phyloP scores from a whole-genome alignment of 208 protist species.

The Leishmania amazonensis region DNA sequence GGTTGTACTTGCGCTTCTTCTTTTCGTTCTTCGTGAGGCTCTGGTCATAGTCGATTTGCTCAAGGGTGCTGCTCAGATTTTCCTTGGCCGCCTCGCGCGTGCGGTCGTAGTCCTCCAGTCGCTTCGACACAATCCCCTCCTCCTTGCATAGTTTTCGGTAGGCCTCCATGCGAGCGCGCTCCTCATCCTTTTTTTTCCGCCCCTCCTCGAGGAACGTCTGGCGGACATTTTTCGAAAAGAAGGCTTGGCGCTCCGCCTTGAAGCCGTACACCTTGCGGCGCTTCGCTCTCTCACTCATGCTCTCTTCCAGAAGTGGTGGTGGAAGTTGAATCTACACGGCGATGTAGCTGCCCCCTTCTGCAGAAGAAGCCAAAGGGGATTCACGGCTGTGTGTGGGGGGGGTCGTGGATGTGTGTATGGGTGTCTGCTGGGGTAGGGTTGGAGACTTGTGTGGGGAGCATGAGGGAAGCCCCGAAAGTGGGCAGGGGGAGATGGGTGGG shows the following conservation, averaged over 20 bases:
- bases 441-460: no score
- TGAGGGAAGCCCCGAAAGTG: no score
- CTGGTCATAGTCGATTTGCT: slow-evolving; percentile 83
- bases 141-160: slow-evolving; percentile 84
- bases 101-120: slow-evolving; percentile 83
- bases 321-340: neutral
- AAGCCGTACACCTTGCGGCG: slow-evolving; percentile 64
- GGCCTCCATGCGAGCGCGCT: slow-evolving; percentile 86
- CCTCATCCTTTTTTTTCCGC: slow-evolving; percentile 71
- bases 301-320: neutral
- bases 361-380: neutral
- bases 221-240: slow-evolving; percentile 74
- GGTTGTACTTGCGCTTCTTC: slow-evolving; percentile 83
- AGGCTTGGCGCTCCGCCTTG: slow-evolving; percentile 73
- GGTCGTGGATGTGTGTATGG: neutral
- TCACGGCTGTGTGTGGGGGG: neutral
- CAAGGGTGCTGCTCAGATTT: slow-evolving; percentile 47
- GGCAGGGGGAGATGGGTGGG: no score
- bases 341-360: neutral
- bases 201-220: slow-evolving; percentile 62
- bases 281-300: slow-evolving; percentile 24
- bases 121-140: slow-evolving; percentile 83
- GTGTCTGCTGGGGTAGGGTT: neutral
- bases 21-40: slow-evolving; percentile 89
- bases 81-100: slow-evolving; percentile 41